phyloP scores from a whole-genome alignment of 2,329 filamentous ascomycete genomes.

The Albifimbria verrucaria region DNA sequence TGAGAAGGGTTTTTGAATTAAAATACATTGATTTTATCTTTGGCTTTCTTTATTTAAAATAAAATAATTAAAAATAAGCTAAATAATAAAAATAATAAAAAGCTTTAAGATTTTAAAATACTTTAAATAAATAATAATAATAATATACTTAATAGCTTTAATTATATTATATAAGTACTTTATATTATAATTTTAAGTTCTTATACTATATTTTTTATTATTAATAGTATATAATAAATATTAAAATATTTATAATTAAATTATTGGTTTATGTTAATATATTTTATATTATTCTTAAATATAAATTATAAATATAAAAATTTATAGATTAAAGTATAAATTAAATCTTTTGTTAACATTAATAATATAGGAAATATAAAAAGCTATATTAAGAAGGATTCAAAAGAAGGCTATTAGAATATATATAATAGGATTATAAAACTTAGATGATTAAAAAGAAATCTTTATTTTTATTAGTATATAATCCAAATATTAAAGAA shows the following conservation, averaged over 20 bases:
- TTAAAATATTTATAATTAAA: background rate
- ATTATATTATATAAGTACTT: background rate
- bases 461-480: background rate
- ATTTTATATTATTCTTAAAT: background rate
- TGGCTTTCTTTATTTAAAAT: background rate
- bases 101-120: background rate
- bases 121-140: background rate
- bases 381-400: background rate
- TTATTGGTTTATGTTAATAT: background rate
- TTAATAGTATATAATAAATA: background rate
- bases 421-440: slow-evolving; percentile 3
- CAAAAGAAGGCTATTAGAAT: background rate
- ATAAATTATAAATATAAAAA: background rate
- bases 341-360: too few relatives aligned
- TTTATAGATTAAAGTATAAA: background rate
- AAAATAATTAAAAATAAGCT: background rate
- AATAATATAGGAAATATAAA: too few relatives aligned
- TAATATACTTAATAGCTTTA: background rate
- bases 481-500: background rate
- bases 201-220: background rate
- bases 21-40: too few relatives aligned
- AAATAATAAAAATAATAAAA: background rate
- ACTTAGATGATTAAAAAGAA: background rate
- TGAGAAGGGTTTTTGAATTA: background rate
- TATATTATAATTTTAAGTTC: background rate